Conservation (phyloP, 441 rosid genomes). For the Pelargonium cotyledonis region DNA sequence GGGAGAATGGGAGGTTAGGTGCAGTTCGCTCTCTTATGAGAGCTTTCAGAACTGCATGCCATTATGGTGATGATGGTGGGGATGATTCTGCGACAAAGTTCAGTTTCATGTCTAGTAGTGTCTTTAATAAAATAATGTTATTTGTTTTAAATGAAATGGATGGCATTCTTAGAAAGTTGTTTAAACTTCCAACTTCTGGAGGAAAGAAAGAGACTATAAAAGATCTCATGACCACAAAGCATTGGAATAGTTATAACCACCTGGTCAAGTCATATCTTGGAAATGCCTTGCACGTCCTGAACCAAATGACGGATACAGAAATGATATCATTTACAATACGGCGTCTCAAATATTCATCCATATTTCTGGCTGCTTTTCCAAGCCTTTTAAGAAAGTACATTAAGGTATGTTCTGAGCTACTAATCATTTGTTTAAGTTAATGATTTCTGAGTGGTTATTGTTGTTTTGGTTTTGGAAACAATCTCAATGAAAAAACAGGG, state of each 20-base stretch:
- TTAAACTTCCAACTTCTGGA: constrained; percentile 63
- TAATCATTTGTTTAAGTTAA: constrained; percentile 9
- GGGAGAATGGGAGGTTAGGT: constrained; percentile 51
- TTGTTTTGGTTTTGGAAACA: no score
- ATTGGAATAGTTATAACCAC: constrained; percentile 80
- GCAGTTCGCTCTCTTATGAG: constrained; percentile 66
- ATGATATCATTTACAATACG: constrained; percentile 84
- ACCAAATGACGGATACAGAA: constrained; percentile 88
- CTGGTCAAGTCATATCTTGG: constrained; percentile 87
- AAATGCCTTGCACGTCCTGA: constrained; percentile 76
- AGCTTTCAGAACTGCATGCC: constrained; percentile 89
- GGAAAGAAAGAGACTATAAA: constrained; percentile 70
- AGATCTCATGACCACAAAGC: constrained; percentile 54
- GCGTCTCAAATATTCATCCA: constrained; percentile 62
- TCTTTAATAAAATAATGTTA: constrained; percentile 80
- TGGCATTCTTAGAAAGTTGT: constrained; percentile 62
- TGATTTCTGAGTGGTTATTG: constrained; percentile 4
- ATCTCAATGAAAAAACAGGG: no score
- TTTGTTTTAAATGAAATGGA: constrained; percentile 76
- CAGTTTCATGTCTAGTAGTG: constrained; percentile 65
- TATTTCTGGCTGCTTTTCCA: constrained; percentile 75
- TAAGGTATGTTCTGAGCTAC: constrained; percentile 44
- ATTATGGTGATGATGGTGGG: constrained; percentile 82
- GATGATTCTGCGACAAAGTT: constrained; percentile 52
- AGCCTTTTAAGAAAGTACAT: constrained; percentile 71